Evolutionary conservation across 192 early-diverging fungal species (phyloP).

Genomic region (Phlyctochytrium planicorne): DNA sequence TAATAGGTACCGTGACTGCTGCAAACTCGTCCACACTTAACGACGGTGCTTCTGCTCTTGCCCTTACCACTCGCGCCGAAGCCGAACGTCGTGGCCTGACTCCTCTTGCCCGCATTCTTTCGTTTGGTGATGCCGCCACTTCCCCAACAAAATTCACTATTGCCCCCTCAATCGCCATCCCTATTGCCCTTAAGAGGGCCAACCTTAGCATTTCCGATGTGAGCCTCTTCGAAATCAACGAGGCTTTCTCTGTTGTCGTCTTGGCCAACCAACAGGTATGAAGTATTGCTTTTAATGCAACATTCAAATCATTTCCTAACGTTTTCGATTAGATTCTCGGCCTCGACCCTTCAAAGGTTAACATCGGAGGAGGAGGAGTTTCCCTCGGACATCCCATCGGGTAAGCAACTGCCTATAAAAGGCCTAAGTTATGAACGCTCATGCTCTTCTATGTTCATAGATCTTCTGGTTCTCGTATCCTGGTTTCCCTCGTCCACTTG

Average conservation of each 20-base stretch:
- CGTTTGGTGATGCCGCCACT: constrained; percentile 88
- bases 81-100: constrained; percentile 74
- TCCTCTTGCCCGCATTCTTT: constrained; percentile 85
- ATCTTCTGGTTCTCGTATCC: constrained; percentile 87
- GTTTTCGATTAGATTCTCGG: constrained; percentile 79
- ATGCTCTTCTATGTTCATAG: constrained; percentile 9
- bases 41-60: constrained; percentile 92
- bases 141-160: constrained; percentile 92
- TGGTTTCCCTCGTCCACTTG: constrained; percentile 76
- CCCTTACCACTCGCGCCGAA: constrained; percentile 75
- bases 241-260: constrained; percentile 94
- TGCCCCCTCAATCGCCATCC: constrained; percentile 89
- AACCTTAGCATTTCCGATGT: constrained; percentile 81
- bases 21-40: constrained; percentile 94
- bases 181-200: constrained; percentile 87
- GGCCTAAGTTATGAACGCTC: background rate
- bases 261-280: constrained; percentile 78
- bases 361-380: constrained; percentile 91
- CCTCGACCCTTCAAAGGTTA: constrained; percentile 76
- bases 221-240: constrained; percentile 93
- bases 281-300: constrained; percentile 53
- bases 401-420: constrained; percentile 7
- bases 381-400: constrained; percentile 95
- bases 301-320: constrained; percentile 84
- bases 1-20: constrained; percentile 80